Base-by-base conservation (phyloP, 2,329 filamentous ascomycete species). In the Colletotrichum lupini region DNA sequence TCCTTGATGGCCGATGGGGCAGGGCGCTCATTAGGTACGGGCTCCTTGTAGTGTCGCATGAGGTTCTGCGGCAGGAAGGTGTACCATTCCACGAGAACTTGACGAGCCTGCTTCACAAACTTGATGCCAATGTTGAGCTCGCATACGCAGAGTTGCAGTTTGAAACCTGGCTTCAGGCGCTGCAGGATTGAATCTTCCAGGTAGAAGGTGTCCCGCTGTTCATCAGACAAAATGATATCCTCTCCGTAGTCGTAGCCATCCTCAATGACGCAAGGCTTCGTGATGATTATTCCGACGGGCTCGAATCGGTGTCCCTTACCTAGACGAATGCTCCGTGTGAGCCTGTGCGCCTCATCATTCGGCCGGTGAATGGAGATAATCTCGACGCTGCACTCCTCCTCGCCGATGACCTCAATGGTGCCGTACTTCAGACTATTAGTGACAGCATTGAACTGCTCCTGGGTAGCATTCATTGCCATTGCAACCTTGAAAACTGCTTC, bases 61-160 rank as follows among this genome's bases (percentile, higher is more conserved):
- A 93, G 83, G 76, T 92, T 89, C 79, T 95, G 94, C 1, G 89
- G 87, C 30, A 95, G 83, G 69, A 90, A 90, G 0, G 85, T 88
- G 78, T 93, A 90, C 78, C 93, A 94, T 0, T 88, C 89, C 3
- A 90, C 90, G 69, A 89, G 87, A 12, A 92, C 79, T 0, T 85
- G 85, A 32, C 83, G 79, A 19, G 92, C 80, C 2, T 85, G 81
- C 78, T 92, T 92, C 79, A 95, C 89, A 79, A 93, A 95, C 75
- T 85, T 86, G 28, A 94, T 73, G 2, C 90, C 92, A 28, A 92
- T 90, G 76, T 87, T 88, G 28, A 94, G 81, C 70, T 90, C 84
- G 75, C 87, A 89, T 11, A 94, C 83, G 0, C 81, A 82, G 0
- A 89, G 81, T 30, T 87, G 85, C 42, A 94, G 77, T 80, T 92